Conservation (phyloP, 2,329 filamentous ascomycete species). For the Xylaria sp. region DNA sequence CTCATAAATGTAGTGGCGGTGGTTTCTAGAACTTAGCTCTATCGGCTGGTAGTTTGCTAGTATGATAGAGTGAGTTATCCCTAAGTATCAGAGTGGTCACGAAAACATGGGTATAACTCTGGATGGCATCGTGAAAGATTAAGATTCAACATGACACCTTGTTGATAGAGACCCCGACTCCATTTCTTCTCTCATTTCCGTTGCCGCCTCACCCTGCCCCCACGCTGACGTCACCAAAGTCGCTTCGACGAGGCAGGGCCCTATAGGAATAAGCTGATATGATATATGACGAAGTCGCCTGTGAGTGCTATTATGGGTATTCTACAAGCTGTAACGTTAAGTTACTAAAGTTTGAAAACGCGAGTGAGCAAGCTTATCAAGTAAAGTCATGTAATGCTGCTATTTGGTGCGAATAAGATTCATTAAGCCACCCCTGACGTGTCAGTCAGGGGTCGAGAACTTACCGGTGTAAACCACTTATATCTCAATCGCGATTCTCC, state of each 20-base stretch:
- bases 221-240: too few relatives aligned
- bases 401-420: neutral
- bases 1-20: neutral
- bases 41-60: neutral
- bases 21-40: neutral
- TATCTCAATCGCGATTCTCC: conserved; percentile 60
- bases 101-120: neutral
- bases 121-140: neutral
- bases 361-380: neutral
- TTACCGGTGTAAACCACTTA: conserved; percentile 44
- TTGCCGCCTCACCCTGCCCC: too few relatives aligned
- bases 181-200: neutral
- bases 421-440: neutral
- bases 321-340: neutral
- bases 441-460: neutral
- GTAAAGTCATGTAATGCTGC: neutral
- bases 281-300: neutral
- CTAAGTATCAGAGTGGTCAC: too few relatives aligned
- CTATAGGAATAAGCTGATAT: neutral
- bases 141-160: too few relatives aligned
- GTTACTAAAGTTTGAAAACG: neutral
- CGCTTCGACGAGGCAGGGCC: neutral
- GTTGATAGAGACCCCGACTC: neutral
- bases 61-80: neutral
- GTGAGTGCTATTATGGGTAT: neutral